A percentile compares a stretch with the other conserved stretches of the same genome.
Conservation (phyloP, 805 yeast genomes). For the Kodamaea fukazawae region DNA sequence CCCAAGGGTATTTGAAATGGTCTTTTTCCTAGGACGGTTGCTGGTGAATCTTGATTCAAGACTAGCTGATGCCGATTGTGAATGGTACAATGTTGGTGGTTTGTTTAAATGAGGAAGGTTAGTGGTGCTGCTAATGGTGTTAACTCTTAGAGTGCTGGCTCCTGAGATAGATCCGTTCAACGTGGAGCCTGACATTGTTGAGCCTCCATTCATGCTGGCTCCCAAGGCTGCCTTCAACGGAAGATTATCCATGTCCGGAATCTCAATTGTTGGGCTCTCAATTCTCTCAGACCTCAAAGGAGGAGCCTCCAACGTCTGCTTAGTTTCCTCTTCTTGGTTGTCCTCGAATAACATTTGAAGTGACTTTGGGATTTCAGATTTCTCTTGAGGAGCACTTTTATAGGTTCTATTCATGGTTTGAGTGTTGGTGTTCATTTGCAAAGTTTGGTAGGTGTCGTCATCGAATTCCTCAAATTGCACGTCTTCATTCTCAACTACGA, state of each 20-base stretch:
- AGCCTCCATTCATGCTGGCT: not conserved
- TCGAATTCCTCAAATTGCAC: constrained; percentile 28
- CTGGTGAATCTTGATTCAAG: constrained; percentile 27
- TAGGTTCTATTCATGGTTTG: constrained; percentile 2
- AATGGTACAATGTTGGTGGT: constrained; percentile 43
- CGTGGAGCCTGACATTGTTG: constrained; percentile 4
- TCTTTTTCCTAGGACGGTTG: constrained; percentile 29
- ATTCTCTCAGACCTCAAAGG: constrained; percentile 26
- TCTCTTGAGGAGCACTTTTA: too few relatives aligned
- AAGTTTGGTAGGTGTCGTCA: constrained; percentile 26
- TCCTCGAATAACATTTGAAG: constrained; percentile 68
- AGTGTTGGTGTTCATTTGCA: constrained; percentile 17
- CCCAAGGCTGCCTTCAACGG: constrained; percentile 17
- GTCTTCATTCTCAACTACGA: constrained; percentile 67
- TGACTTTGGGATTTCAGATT: constrained; percentile 65
- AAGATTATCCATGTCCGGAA: constrained; percentile 59
- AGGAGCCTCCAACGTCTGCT: constrained; percentile 2
- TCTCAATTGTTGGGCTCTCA: constrained; percentile 63
- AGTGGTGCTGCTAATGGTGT: constrained; percentile 12
- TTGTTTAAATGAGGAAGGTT: constrained; percentile 30
- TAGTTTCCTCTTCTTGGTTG: constrained; percentile 13
- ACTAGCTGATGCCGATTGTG: constrained; percentile 43
- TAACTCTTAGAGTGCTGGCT: constrained; percentile 5
- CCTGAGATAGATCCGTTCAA: constrained; percentile 1
- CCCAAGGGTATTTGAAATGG: constrained; percentile 36